phyloP scores from a whole-genome alignment of 2,329 filamentous ascomycete species.

The Penicillium capsulatum region DNA sequence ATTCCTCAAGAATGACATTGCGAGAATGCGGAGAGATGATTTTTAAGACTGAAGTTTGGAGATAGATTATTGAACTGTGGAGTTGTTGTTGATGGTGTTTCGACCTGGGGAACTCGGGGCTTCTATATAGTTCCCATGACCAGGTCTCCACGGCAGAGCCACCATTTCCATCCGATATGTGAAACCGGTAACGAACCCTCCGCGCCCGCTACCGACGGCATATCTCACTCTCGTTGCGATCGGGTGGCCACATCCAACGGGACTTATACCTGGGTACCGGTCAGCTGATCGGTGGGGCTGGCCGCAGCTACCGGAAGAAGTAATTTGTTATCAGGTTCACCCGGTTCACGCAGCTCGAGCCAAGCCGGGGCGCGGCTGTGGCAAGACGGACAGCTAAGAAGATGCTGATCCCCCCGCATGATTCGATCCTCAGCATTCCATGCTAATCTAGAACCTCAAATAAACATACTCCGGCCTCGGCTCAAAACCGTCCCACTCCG shows the following conservation, averaged over 20 bases:
- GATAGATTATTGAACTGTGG: slow-evolving; percentile 1
- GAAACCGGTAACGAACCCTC: slow-evolving; percentile 7
- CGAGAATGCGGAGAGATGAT: slow-evolving; percentile 3
- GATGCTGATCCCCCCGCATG: too few relatives aligned
- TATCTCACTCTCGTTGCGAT: slow-evolving; percentile 9
- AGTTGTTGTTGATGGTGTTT: slow-evolving; percentile 8
- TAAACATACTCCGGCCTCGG: too few relatives aligned
- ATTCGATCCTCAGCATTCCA: too few relatives aligned
- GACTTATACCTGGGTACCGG: slow-evolving; percentile 19
- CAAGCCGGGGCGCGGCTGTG: too few relatives aligned
- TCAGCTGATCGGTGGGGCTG: slow-evolving; percentile 21
- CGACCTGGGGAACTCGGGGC: slow-evolving; percentile 7
- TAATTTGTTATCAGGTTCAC: too few relatives aligned
- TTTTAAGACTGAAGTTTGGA: slow-evolving; percentile 5
- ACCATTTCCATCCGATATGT: slow-evolving; percentile 7
- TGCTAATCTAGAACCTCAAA: too few relatives aligned
- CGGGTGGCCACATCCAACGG: slow-evolving; percentile 17
- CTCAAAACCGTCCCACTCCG: too few relatives aligned
- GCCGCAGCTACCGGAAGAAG: slow-evolving; percentile 3
- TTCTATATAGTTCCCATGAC: slow-evolving; percentile 21
- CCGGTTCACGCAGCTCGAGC: too few relatives aligned
- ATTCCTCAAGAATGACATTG: slow-evolving; percentile 29
- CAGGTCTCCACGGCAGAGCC: slow-evolving; percentile 8
- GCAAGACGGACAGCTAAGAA: too few relatives aligned
- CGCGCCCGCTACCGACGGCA: slow-evolving; percentile 13